Conservation (phyloP, 495 filamentous ascomycete genomes). For the Achaetomiella virescens region DNA sequence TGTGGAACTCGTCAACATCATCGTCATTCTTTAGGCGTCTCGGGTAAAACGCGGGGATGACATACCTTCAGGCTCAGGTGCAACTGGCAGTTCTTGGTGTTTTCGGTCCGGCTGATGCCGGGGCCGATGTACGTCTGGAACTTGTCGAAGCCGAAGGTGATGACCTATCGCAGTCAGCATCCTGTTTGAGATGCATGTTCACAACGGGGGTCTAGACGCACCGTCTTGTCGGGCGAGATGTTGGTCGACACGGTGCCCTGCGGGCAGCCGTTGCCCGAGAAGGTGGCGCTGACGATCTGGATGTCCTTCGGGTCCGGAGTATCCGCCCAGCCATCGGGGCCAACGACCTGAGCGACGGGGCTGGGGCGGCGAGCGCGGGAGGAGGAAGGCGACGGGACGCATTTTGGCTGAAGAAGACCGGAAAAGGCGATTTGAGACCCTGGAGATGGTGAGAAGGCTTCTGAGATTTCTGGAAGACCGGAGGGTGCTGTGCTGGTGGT, state of each 20-base stretch:
- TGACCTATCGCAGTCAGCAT: slow-evolving; percentile 30
- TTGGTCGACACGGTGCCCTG: slow-evolving; percentile 45
- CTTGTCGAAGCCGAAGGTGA: slow-evolving; percentile 52
- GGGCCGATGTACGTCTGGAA: slow-evolving; percentile 55
- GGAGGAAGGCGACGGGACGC: slow-evolving; percentile 41
- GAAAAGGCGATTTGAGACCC: slow-evolving; percentile 3
- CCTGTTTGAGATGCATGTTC: no score
- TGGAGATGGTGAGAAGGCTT: slow-evolving; percentile 8
- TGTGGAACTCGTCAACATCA: no score
- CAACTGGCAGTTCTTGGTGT: slow-evolving; percentile 56
- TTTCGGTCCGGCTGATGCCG: slow-evolving; percentile 29
- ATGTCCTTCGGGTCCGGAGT: slow-evolving; percentile 38
- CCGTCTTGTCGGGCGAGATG: slow-evolving; percentile 47
- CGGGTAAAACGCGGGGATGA: no score
- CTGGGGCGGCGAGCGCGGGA: slow-evolving; percentile 41
- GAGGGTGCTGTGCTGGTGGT: slow-evolving; percentile 17
- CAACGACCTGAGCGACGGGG: slow-evolving; percentile 28
- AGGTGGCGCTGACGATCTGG: slow-evolving; percentile 49
- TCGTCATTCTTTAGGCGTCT: no score
- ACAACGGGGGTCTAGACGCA: slow-evolving; percentile 19
- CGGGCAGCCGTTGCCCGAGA: slow-evolving; percentile 54
- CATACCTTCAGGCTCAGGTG: slow-evolving; percentile 46
- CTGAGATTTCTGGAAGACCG: slow-evolving; percentile 24
- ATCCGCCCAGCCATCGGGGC: slow-evolving; percentile 29
- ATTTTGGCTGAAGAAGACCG: slow-evolving; percentile 32